Base-by-base conservation (phyloP, 305 asterid species). In the Fraxinus ornus region DNA sequence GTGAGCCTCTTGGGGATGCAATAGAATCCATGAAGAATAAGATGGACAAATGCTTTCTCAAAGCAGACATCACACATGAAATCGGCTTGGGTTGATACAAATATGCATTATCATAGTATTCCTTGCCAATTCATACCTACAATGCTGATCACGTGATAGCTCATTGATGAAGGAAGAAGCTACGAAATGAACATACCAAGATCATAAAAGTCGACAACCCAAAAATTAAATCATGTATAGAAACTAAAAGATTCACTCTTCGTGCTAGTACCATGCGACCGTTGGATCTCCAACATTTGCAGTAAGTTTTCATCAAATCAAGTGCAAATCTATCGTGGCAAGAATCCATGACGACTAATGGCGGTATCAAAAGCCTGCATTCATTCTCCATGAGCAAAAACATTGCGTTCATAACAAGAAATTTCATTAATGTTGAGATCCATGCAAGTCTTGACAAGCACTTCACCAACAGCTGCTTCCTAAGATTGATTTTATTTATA, bases 381-480 rank as follows among this genome's bases (percentile, higher is more conserved):
- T 64, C 96, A 87, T 66, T 91, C 98, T 71, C 98, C 98, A 68
- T 86, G 81, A 77, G 98, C 93, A 84, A 93, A 90, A 26, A 98
- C 97, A 84, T 96, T 96, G 72, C 97, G 93, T 86, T 94, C 97
- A 80, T 93, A 96, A 36, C 81, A 85, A 9, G 97, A 93, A 17
- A 92, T 92, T 78, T 96, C 98, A 47, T 87, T 80, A 44, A 96
- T 91, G 85, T 88, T 76, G 81, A 96, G 98, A 78, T 88, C 94
- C 4, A 82, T 84, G 85, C 99, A 94, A 0, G 94, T 52, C 90
- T 90, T 92, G 28, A 96, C 85, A 71, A 94, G 95, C 88, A 92
- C 91, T 87, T 94, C 95, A 19, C 98, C 99, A 22, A 96, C 92
- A 0, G 98, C 98, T 76, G 97, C 97, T 89, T 94, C 97, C 99